A percentile compares a stretch with the other conserved stretches of the same genome.
Conservation (phyloP, 2,329 filamentous ascomycete genomes). For the Dothiorella sarmentorum region DNA sequence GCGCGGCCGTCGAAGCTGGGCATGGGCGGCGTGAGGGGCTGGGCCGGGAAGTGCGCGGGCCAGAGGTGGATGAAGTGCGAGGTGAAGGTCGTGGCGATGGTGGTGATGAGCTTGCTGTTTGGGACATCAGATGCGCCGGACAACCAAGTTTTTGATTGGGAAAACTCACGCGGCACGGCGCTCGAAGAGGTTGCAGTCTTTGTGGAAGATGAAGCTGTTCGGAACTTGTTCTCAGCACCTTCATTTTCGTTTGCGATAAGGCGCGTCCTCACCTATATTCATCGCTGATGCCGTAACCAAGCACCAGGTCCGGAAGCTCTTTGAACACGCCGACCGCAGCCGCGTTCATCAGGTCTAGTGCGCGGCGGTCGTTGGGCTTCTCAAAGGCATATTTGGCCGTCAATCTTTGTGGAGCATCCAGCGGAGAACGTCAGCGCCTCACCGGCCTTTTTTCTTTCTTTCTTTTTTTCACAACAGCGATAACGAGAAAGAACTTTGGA, state of each 20-base stretch:
- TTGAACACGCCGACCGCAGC: constrained; percentile 81
- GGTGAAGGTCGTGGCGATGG: constrained; percentile 88
- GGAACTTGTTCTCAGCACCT: too few species aligned
- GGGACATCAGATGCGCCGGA: background rate
- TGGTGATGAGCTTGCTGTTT: constrained; percentile 80
- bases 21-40: constrained; percentile 66
- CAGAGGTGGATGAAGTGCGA: constrained; percentile 84
- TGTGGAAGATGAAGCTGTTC: constrained; percentile 89
- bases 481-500: background rate
- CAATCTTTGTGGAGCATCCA: constrained; percentile 52
- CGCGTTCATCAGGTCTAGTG: constrained; percentile 89
- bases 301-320: constrained; percentile 77
- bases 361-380: constrained; percentile 88
- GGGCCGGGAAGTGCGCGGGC: constrained; percentile 70
- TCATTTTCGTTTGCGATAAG: too few species aligned
- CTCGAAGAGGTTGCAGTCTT: constrained; percentile 78
- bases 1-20: constrained; percentile 92
- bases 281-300: constrained; percentile 92
- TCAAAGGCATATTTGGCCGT: constrained; percentile 78
- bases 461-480: too few species aligned
- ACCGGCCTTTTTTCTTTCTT: background rate
- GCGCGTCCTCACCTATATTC: constrained; percentile 65
- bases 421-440: background rate
- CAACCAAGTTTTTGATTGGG: background rate
- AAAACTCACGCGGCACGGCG: constrained; percentile 71